Conservation (phyloP, 805 yeast species). For the Starmerella kuoi region DNA sequence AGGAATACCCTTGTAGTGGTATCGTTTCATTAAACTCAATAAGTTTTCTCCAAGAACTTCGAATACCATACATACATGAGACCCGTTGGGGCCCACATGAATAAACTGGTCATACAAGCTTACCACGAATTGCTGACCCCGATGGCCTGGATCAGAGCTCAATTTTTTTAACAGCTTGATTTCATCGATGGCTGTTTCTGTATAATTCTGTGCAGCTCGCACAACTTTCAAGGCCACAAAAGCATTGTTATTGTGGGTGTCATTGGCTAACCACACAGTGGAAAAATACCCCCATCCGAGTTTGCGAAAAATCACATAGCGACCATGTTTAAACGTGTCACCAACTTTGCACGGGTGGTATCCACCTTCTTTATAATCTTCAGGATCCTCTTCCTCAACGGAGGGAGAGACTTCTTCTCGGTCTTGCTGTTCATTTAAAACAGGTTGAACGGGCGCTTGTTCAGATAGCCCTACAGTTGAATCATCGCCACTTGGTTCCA, state of each 20-base stretch:
- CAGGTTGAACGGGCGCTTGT: neutral
- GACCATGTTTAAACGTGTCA: conserved; percentile 62
- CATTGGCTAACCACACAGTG: conserved; percentile 83
- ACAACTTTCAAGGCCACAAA: conserved; percentile 95
- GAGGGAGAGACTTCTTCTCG: neutral
- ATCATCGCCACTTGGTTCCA: neutral
- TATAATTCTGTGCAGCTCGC: conserved; percentile 76
- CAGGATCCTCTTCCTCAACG: conserved; percentile 65
- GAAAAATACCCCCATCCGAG: conserved; percentile 99
- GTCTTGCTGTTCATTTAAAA: neutral
- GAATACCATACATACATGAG: conserved; percentile 92
- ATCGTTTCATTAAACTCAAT: conserved; percentile 69
- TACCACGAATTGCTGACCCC: conserved; percentile 73
- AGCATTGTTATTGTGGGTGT: conserved; percentile 39
- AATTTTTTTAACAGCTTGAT: conserved; percentile 58
- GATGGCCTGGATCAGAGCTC: conserved; percentile 54
- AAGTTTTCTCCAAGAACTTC: conserved; percentile 93
- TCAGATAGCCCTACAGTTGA: neutral
- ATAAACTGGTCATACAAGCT: conserved; percentile 71
- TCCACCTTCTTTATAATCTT: conserved; percentile 86
- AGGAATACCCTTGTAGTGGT: conserved; percentile 70
- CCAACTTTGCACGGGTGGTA: conserved; percentile 91
- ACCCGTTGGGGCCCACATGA: conserved; percentile 83
- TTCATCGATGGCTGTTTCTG: conserved; percentile 92
- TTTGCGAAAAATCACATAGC: conserved; percentile 73